phyloP scores from a whole-genome alignment of 2,329 filamentous ascomycete species.

The Penicillium expansum region DNA sequence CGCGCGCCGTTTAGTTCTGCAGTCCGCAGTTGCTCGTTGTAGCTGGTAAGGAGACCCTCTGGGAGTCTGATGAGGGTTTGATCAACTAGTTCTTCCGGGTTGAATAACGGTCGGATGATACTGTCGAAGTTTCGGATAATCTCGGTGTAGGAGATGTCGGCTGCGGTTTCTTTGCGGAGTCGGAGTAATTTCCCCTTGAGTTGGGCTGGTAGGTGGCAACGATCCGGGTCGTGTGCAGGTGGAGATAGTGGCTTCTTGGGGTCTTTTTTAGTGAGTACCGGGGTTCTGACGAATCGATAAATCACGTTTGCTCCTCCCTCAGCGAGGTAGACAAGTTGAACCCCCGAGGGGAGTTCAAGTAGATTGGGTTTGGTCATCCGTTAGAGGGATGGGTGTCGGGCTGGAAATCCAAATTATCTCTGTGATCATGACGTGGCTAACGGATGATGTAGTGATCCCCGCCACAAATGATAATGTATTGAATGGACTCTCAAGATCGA shows the following conservation, averaged over 20 bases:
- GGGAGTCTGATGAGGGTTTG: constrained; percentile 55
- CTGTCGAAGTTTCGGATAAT: constrained; percentile 41
- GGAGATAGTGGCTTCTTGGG: constrained; percentile 15
- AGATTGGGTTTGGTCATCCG: constrained; percentile 35
- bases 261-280: constrained; percentile 26
- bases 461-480: not conserved
- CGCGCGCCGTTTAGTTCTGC: constrained; percentile 47
- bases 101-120: constrained; percentile 56
- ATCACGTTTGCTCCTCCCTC: constrained; percentile 79
- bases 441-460: constrained; percentile 9
- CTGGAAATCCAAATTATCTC: constrained; percentile 9
- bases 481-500: too few species aligned
- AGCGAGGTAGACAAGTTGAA: constrained; percentile 48
- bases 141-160: constrained; percentile 52
- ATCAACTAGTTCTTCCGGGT: constrained; percentile 53
- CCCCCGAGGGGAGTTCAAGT: constrained; percentile 36
- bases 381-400: constrained; percentile 13
- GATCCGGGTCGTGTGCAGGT: constrained; percentile 17
- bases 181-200: constrained; percentile 55
- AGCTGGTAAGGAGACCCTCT: constrained; percentile 46
- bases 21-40: constrained; percentile 53
- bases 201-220: constrained; percentile 18
- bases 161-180: constrained; percentile 57
- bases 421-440: constrained; percentile 11
- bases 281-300: constrained; percentile 55